Conservation (phyloP, 495 filamentous ascomycete species). For the Aspergillus campestris region DNA sequence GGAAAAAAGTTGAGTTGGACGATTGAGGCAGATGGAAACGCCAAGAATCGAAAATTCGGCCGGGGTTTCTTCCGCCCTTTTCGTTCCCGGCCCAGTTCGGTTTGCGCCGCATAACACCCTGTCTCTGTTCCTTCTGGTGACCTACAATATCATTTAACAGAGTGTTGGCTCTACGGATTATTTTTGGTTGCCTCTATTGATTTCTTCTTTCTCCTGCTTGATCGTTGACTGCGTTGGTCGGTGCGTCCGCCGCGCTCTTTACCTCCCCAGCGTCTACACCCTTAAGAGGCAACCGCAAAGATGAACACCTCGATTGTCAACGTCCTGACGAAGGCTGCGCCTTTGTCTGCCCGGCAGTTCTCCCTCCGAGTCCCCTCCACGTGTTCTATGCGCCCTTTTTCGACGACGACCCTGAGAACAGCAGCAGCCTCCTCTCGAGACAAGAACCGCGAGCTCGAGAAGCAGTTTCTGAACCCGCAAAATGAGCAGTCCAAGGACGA, state of each 20-base stretch:
- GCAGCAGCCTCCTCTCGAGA: slow-evolving; percentile 8
- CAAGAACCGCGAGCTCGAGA: slow-evolving; percentile 19
- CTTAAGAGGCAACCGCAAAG: slow-evolving; percentile 8
- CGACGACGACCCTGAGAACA: slow-evolving; percentile 18
- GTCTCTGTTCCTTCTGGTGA: background rate
- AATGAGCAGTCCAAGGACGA: slow-evolving; percentile 9
- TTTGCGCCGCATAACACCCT: slow-evolving; percentile 6
- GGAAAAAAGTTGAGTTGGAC: slow-evolving; percentile 30
- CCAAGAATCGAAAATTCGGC: slow-evolving; percentile 43
- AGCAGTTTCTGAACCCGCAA: slow-evolving; percentile 22
- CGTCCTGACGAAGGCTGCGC: slow-evolving; percentile 25
- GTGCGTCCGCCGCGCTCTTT: background rate
- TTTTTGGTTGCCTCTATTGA: background rate
- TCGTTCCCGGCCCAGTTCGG: slow-evolving; percentile 22
- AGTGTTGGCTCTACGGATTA: background rate
- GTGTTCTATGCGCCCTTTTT: slow-evolving; percentile 19
- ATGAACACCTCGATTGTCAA: slow-evolving; percentile 33
- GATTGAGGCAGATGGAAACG: slow-evolving; percentile 11
- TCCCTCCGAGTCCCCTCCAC: slow-evolving; percentile 12
- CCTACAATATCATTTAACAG: no score
- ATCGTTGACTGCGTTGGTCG: background rate
- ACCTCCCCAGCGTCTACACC: background rate
- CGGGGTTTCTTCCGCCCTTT: slow-evolving; percentile 26
- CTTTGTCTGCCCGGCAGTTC: slow-evolving; percentile 27
- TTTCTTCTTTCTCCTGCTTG: no score